Conservation (phyloP, 1,139 yeast species). For the Debaryomyces nepalensis region DNA sequence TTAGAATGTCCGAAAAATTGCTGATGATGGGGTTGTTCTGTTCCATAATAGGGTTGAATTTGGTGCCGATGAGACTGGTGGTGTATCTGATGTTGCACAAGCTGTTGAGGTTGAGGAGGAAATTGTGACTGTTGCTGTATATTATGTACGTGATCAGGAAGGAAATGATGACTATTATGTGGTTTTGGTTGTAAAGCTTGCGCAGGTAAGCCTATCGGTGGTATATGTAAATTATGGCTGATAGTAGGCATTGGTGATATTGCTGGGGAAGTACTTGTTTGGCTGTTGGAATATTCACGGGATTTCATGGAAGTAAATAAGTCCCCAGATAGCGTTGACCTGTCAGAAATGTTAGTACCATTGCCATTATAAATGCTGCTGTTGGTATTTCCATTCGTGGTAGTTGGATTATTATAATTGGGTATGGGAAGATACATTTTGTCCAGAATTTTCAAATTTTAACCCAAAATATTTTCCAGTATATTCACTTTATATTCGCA, state of each 20-base stretch:
- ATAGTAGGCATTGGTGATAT: conserved; percentile 2
- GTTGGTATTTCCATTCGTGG: conserved; percentile 9
- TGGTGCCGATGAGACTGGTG: conserved; percentile 23
- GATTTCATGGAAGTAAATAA: neutral
- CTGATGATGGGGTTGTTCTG: neutral
- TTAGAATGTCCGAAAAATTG: neutral
- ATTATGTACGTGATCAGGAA: conserved; percentile 14
- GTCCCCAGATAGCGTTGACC: neutral
- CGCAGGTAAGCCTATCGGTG: neutral
- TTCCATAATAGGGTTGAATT: conserved; percentile 16
- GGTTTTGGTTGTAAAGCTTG: conserved; percentile 9
- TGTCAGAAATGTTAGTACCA: conserved; percentile 9
- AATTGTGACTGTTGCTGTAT: conserved; percentile 16
- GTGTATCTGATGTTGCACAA: conserved; percentile 14
- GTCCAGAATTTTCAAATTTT: neutral
- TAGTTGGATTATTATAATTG: conserved; percentile 14
- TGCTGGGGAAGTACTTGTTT: neutral
- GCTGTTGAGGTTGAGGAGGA: conserved; percentile 14
- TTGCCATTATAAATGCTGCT: conserved; percentile 13
- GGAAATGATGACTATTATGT: conserved; percentile 2
- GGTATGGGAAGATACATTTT: conserved; percentile 24
- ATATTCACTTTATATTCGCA: neutral
- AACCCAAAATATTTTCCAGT: neutral
- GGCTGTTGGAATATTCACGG: neutral
- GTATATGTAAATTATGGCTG: neutral